phyloP scores from a whole-genome alignment of 164 flowering plant genomes.

The Euptelea pleiosperma region DNA sequence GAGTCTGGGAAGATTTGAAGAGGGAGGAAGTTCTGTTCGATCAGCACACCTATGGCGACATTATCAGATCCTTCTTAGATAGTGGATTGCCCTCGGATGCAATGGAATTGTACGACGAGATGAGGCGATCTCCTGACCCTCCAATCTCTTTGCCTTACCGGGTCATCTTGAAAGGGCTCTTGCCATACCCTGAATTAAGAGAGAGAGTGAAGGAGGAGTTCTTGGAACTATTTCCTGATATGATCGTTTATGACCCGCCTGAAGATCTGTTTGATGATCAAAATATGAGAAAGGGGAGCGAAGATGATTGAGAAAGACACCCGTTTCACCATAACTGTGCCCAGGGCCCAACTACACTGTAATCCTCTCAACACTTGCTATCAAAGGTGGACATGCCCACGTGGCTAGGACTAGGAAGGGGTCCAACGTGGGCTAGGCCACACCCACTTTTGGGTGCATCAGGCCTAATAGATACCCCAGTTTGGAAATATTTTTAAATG shows the following conservation, averaged over 20 bases:
- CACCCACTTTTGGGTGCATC: too few relatives aligned
- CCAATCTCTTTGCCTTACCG: constrained; percentile 80
- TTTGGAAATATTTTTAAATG: too few relatives aligned
- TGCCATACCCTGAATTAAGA: constrained; percentile 85
- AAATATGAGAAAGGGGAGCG: constrained; percentile 25
- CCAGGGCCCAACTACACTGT: too few relatives aligned
- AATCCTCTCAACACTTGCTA: too few relatives aligned
- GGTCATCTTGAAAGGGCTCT: constrained; percentile 84
- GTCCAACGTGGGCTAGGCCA: too few relatives aligned
- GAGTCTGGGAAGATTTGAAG: constrained; percentile 76
- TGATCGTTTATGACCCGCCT: constrained; percentile 82
- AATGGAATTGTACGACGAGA: constrained; percentile 80
- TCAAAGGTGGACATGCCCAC: too few relatives aligned
- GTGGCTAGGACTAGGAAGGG: too few relatives aligned
- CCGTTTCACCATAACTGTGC: too few relatives aligned
- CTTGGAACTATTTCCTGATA: constrained; percentile 78
- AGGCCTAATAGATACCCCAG: too few relatives aligned
- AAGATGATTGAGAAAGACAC: constrained; percentile 47
- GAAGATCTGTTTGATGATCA: constrained; percentile 73
- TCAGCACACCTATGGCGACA: constrained; percentile 90
- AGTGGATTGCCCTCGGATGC: constrained; percentile 66
- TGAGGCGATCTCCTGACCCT: constrained; percentile 81
- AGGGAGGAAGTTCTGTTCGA: constrained; percentile 80
- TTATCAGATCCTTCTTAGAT: constrained; percentile 71
- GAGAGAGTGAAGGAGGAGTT: constrained; percentile 93